Evolutionary conservation across 768 basidiomycete species (phyloP).

Genomic region (Leccinum sublutescens): DNA sequence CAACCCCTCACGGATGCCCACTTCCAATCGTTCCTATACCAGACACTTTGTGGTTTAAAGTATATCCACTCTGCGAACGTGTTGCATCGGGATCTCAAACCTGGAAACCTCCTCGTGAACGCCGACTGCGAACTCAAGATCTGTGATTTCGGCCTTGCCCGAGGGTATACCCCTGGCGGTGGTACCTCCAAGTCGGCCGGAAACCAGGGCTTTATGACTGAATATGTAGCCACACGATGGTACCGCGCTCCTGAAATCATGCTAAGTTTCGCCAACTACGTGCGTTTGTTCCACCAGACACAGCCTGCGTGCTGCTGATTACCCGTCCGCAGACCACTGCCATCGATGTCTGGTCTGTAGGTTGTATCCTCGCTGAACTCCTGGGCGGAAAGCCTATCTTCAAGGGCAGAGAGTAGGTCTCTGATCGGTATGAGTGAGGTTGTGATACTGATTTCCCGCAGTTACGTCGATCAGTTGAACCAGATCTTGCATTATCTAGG

Average conservation of each 20-base stretch:
- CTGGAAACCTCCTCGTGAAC: slow-evolving; percentile 93
- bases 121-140: slow-evolving; percentile 99
- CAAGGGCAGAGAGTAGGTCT: slow-evolving; percentile 91
- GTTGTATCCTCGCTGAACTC: slow-evolving; percentile 92
- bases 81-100: slow-evolving; percentile 94
- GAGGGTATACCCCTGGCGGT: slow-evolving; percentile 87
- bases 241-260: slow-evolving; percentile 99
- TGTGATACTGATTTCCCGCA: slow-evolving; percentile 29
- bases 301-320: slow-evolving; percentile 14
- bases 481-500: slow-evolving; percentile 98
- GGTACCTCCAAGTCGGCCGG: slow-evolving; percentile 70
- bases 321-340: slow-evolving; percentile 62
- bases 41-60: slow-evolving; percentile 96
- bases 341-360: slow-evolving; percentile 96
- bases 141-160: slow-evolving; percentile 96
- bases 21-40: slow-evolving; percentile 96
- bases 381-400: slow-evolving; percentile 93
- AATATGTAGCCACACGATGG: slow-evolving; percentile 99
- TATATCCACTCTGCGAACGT: slow-evolving; percentile 98
- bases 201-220: slow-evolving; percentile 97
- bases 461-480: slow-evolving; percentile 98
- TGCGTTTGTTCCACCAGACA: slow-evolving; percentile 37
- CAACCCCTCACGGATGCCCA: slow-evolving; percentile 89
- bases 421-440: not conserved
- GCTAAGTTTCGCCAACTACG: slow-evolving; percentile 95